Percentiles rank a stretch among this genome's conserved stretches.
These are phyloP conservation scores for Diaporthe sp. DNA, from an alignment of 2,329 filamentous ascomycete species.

Conservation along the genomic window DNA sequence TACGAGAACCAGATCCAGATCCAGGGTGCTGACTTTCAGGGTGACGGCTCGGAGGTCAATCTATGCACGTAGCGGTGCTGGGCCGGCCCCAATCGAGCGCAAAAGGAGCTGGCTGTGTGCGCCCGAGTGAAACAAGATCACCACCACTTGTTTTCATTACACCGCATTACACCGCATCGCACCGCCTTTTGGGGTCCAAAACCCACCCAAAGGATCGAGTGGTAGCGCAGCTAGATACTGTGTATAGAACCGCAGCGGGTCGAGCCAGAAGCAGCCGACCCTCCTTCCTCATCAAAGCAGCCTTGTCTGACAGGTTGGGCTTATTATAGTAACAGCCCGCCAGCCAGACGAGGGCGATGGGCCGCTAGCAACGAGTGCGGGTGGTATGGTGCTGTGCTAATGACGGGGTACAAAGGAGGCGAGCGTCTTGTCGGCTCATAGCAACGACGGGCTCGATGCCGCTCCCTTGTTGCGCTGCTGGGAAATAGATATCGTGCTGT, in stretches of 20 bases:
- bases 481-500: background rate
- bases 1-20: background rate
- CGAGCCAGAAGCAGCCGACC: constrained; percentile 31
- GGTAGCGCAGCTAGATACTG: constrained; percentile 4
- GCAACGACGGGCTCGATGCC: background rate
- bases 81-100: background rate
- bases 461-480: background rate
- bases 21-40: background rate
- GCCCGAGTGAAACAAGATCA: constrained; percentile 34
- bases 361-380: constrained; percentile 20
- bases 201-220: constrained; percentile 23
- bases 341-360: constrained; percentile 4
- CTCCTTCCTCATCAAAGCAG: constrained; percentile 31
- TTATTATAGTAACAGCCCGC: constrained; percentile 31
- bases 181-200: constrained; percentile 38
- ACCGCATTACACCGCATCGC: constrained; percentile 21
- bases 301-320: constrained; percentile 25
- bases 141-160: constrained; percentile 25
- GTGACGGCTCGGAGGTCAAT: background rate
- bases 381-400: constrained; percentile 12
- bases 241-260: background rate
- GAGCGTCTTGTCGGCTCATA: background rate
- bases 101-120: constrained; percentile 31
- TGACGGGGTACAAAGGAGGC: constrained; percentile 1
- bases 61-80: constrained; percentile 2